A percentile compares a stretch with the other conserved stretches of the same genome.
These are phyloP conservation scores for Linum trigynum DNA, from an alignment of 345 rosid genomes.

Conservation along the genomic window DNA sequence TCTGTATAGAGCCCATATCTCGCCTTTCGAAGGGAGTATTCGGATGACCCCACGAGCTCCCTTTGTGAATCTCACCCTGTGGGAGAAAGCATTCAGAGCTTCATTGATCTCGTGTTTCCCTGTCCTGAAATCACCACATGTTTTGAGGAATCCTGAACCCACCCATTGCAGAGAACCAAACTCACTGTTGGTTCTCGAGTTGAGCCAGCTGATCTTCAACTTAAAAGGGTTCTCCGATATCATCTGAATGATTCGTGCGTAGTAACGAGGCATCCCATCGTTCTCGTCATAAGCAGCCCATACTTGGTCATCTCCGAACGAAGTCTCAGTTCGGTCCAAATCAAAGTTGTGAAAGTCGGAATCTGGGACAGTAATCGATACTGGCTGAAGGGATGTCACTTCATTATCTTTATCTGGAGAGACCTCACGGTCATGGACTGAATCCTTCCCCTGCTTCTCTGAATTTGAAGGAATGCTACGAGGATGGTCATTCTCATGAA, in stretches of 20 bases:
- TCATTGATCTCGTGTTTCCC: background rate
- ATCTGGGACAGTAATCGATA: constrained; percentile 7
- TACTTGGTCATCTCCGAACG: constrained; percentile 3
- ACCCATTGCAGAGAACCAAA: constrained; percentile 3
- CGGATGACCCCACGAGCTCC: constrained; percentile 2
- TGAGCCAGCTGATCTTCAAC: constrained; percentile 7
- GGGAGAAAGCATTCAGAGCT: constrained; percentile 1
- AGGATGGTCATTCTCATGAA: constrained; percentile 5
- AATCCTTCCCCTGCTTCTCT: background rate
- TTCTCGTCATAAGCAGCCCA: constrained; percentile 8
- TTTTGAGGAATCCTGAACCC: constrained; percentile 7
- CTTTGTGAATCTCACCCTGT: constrained; percentile 2
- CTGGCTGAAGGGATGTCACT: background rate
- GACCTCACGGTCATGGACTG: background rate
- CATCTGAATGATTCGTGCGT: background rate
- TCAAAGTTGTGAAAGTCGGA: constrained; percentile 8
- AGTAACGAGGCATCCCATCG: constrained; percentile 11
- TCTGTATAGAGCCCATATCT: constrained; percentile 4
- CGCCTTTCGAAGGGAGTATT: constrained; percentile 2
- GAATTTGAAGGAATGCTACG: background rate
- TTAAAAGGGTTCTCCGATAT: constrained; percentile 1
- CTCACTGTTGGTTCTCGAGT: constrained; percentile 1
- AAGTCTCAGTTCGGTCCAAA: constrained; percentile 2
- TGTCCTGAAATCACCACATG: constrained; percentile 5
- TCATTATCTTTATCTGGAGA: background rate